phyloP scores from a whole-genome alignment of 805 yeast species.

The Blastobotrys chiropterorum region DNA sequence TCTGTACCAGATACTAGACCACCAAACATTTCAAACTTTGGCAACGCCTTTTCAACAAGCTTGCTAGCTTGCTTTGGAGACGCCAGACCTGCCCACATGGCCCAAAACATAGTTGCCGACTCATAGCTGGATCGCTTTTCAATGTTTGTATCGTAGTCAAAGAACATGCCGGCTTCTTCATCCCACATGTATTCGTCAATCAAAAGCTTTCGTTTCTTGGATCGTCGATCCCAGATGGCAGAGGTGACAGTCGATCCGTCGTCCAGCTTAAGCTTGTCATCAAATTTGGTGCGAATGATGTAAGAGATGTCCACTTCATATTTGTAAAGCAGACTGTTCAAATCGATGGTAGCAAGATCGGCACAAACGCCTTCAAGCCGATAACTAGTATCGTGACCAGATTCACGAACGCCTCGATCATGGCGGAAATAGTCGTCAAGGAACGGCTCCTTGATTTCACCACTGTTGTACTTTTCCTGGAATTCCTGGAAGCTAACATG shows the following conservation, averaged over 20 bases:
- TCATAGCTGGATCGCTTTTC: constrained; percentile 59
- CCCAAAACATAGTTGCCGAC: constrained; percentile 88
- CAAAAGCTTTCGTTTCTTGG: constrained; percentile 45
- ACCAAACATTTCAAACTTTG: constrained; percentile 76
- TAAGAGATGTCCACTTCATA: constrained; percentile 81
- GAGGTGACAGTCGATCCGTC: constrained; percentile 41
- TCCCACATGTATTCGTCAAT: constrained; percentile 79
- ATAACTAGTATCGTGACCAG: constrained; percentile 93
- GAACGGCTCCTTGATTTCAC: constrained; percentile 63
- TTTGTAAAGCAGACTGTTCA: constrained; percentile 79
- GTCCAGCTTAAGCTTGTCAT: constrained; percentile 39
- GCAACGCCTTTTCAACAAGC: constrained; percentile 52
- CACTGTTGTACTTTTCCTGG: constrained; percentile 60
- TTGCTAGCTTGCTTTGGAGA: constrained; percentile 59
- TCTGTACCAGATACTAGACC: constrained; percentile 85
- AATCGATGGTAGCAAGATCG: constrained; percentile 80
- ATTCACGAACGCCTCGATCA: constrained; percentile 91
- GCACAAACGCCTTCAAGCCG: constrained; percentile 89
- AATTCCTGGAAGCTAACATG: constrained; percentile 54
- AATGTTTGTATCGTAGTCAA: constrained; percentile 69
- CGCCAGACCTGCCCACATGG: constrained; percentile 78
- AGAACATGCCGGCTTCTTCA: constrained; percentile 67
- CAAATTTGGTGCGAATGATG: constrained; percentile 51
- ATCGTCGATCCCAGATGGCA: constrained; percentile 55
- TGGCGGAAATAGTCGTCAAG: constrained; percentile 84